phyloP scores from a whole-genome alignment of 148 eudicot species.

The Diospyros lotus region DNA sequence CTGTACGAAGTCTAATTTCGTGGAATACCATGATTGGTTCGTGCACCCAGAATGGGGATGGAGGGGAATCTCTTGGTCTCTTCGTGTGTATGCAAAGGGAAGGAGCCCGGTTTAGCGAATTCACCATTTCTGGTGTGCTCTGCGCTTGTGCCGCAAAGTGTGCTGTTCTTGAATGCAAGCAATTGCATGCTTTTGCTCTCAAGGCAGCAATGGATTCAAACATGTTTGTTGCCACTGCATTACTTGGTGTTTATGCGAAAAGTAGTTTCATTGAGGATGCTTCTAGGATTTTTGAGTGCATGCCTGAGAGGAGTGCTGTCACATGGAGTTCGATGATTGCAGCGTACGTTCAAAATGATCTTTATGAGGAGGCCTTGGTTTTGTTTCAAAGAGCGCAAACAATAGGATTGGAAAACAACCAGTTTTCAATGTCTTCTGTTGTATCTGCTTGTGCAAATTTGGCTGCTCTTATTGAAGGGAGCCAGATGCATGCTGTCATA shows the following conservation, averaged over 20 bases:
- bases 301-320: constrained; percentile 59
- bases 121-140: constrained; percentile 64
- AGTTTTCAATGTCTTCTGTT: constrained; percentile 52
- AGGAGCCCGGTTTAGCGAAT: constrained; percentile 41
- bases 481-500: constrained; percentile 50
- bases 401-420: constrained; percentile 34
- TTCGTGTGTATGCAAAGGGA: constrained; percentile 63
- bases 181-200: constrained; percentile 58
- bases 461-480: constrained; percentile 66
- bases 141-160: constrained; percentile 78
- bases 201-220: constrained; percentile 49
- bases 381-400: constrained; percentile 42
- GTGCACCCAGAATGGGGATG: constrained; percentile 42
- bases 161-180: constrained; percentile 64
- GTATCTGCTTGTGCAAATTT: constrained; percentile 69
- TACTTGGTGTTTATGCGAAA: constrained; percentile 78
- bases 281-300: constrained; percentile 42
- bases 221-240: constrained; percentile 74
- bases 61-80: constrained; percentile 43
- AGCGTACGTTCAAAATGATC: constrained; percentile 64
- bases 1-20: constrained; percentile 50
- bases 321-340: constrained; percentile 82
- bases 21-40: constrained; percentile 82
- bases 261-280: constrained; percentile 57
- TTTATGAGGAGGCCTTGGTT: constrained; percentile 61